A percentile compares a stretch with the other conserved stretches of the same genome.
These are phyloP conservation scores for Xylaria curta DNA, from an alignment of 495 filamentous ascomycete genomes.

Conservation along the genomic window DNA sequence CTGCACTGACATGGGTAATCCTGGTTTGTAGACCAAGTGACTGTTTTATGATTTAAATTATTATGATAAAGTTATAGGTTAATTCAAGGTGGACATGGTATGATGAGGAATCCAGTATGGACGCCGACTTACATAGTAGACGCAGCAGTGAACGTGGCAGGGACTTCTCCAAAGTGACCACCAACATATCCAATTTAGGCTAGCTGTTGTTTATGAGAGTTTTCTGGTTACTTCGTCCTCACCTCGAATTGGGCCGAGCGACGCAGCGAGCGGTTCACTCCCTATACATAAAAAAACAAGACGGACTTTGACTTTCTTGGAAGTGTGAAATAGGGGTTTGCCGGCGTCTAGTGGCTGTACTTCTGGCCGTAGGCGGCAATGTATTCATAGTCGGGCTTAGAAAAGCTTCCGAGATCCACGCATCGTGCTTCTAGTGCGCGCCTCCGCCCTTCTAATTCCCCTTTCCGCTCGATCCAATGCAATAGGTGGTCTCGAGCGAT, in stretches of 20 bases:
- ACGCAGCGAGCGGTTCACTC: background rate
- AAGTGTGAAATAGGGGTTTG: background rate
- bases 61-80: background rate
- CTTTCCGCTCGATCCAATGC: too few relatives aligned
- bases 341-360: constrained; percentile 9
- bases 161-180: background rate
- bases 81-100: background rate
- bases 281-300: too few relatives aligned
- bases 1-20: background rate
- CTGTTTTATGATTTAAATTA: background rate
- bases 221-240: background rate
- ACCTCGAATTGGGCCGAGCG: background rate
- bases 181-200: background rate
- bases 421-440: too few relatives aligned
- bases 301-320: too few relatives aligned
- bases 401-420: too few relatives aligned
- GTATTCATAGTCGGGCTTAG: too few relatives aligned
- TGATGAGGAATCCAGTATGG: background rate
- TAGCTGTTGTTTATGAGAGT: background rate
- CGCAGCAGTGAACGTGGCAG: too few relatives aligned
- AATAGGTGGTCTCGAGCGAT: too few relatives aligned
- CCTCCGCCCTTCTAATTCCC: too few relatives aligned
- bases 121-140: background rate
- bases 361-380: constrained; percentile 11
- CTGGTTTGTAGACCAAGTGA: background rate